Percentiles rank a stretch among this genome's conserved stretches.
These are phyloP conservation scores for Neofusicoccum cordaticola DNA, from an alignment of 2,329 filamentous ascomycete species.

Conservation along the genomic window DNA sequence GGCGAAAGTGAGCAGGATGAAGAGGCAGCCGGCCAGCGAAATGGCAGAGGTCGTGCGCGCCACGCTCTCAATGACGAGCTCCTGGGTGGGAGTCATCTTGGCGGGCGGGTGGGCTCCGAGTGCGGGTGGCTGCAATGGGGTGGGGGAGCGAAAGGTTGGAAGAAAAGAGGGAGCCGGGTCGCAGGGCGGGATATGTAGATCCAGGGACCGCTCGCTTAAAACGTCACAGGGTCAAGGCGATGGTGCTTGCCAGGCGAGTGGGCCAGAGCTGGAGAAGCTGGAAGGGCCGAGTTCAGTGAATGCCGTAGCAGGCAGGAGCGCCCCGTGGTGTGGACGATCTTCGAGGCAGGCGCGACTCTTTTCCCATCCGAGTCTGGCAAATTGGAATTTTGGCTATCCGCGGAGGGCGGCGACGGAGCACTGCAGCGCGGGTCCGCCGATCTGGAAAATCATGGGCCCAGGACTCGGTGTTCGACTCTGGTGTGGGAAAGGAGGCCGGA, in stretches of 20 bases:
- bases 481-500: not conserved
- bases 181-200: not conserved
- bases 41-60: constrained; percentile 69
- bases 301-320: not conserved
- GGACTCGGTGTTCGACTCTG: not conserved
- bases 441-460: not conserved
- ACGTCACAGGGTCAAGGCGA: too few relatives aligned
- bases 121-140: too few relatives aligned
- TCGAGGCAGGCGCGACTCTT: not conserved
- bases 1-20: constrained; percentile 71
- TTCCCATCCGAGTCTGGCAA: not conserved
- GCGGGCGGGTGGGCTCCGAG: not conserved
- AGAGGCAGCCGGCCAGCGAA: constrained; percentile 66
- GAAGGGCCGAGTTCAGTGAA: not conserved
- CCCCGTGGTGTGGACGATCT: not conserved
- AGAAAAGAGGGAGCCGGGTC: not conserved
- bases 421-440: not conserved
- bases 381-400: not conserved
- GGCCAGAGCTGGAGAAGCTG: not conserved
- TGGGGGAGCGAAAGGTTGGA: not conserved
- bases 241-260: not conserved
- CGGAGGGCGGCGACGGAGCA: not conserved
- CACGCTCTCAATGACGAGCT: constrained; percentile 55
- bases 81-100: constrained; percentile 24
- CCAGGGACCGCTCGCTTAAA: not conserved